These are phyloP conservation scores for Candida glucosophila DNA, from an alignment of 1,139 yeast genomes.

Conservation along the genomic window DNA sequence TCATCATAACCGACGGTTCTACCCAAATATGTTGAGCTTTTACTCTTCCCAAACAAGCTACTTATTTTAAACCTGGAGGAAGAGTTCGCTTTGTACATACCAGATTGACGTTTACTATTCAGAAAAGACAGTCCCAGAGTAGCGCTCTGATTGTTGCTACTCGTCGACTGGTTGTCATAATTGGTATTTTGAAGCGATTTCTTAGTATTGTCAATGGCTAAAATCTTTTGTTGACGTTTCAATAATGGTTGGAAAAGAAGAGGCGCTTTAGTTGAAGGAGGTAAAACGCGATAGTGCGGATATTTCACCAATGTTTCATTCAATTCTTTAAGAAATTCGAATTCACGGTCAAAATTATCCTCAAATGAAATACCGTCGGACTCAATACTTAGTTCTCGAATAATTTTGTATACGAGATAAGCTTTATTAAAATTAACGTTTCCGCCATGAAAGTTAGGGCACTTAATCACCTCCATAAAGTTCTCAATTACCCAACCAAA, in stretches of 20 bases:
- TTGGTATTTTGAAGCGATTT: conserved; percentile 10
- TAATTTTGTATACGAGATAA: conserved; percentile 31
- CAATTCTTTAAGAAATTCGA: conserved; percentile 36
- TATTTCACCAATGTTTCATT: conserved; percentile 27
- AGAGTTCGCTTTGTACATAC: conserved; percentile 30
- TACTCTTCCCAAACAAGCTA: conserved; percentile 32
- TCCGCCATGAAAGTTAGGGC: conserved; percentile 24
- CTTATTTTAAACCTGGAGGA: conserved; percentile 37
- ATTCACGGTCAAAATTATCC: conserved; percentile 33
- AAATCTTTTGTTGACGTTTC: conserved; percentile 26
- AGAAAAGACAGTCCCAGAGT: conserved; percentile 25
- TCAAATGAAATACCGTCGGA: conserved; percentile 18
- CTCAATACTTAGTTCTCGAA: conserved; percentile 35
- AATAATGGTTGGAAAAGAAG: conserved; percentile 25
- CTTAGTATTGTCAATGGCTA: conserved; percentile 27
- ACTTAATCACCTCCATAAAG: conserved; percentile 26
- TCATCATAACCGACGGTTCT: conserved; percentile 44
- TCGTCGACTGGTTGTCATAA: no score
- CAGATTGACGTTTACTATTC: conserved; percentile 35
- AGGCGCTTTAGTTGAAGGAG: conserved; percentile 18
- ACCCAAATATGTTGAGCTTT: conserved; percentile 24
- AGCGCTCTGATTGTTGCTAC: conserved; percentile 22
- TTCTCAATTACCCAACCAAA: conserved; percentile 58
- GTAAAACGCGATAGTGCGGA: conserved; percentile 17
- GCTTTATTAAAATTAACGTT: conserved; percentile 36